Percentiles rank a stretch among this genome's conserved stretches.
Evolutionary conservation across 169 alveolate genomes (phyloP).

Genomic region (Plasmodium billcollinsi): DNA sequence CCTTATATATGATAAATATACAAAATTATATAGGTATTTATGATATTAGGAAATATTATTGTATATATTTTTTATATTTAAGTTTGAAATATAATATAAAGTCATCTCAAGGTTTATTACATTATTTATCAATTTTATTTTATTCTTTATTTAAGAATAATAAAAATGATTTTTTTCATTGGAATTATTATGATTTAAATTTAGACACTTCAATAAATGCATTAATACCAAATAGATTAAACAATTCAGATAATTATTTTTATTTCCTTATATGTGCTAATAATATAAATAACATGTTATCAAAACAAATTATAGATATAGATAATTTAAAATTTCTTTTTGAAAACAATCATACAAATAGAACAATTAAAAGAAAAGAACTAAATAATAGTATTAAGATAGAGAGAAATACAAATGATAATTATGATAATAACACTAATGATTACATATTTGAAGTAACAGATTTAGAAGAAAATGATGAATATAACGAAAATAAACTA

Average conservation of each 20-base stretch:
- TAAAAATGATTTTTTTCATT: conserved; percentile 17
- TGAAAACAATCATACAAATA: neutral
- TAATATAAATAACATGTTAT: conserved; percentile 15
- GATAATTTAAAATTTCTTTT: conserved; percentile 8
- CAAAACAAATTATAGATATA: conserved; percentile 9
- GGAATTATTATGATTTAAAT: conserved; percentile 58
- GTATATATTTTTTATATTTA: conserved; percentile 67
- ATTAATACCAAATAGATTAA: neutral
- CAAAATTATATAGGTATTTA: conserved; percentile 76
- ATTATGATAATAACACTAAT: neutral
- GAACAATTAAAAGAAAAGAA: neutral
- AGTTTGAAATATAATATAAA: conserved; percentile 66
- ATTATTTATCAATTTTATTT: conserved; percentile 57
- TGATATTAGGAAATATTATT: conserved; percentile 69
- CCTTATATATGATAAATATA: conserved; percentile 68
- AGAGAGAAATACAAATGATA: neutral
- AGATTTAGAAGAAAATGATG: neutral
- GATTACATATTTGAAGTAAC: neutral
- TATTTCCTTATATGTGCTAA: conserved; percentile 28
- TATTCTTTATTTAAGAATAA: conserved; percentile 26
- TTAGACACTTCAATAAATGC: neutral
- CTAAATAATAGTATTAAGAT: neutral
- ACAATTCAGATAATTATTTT: conserved; percentile 35
- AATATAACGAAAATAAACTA: neutral
- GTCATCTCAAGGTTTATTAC: conserved; percentile 20